phyloP scores from a whole-genome alignment of 179 eudicot species.

The Gypsophila paniculata region DNA sequence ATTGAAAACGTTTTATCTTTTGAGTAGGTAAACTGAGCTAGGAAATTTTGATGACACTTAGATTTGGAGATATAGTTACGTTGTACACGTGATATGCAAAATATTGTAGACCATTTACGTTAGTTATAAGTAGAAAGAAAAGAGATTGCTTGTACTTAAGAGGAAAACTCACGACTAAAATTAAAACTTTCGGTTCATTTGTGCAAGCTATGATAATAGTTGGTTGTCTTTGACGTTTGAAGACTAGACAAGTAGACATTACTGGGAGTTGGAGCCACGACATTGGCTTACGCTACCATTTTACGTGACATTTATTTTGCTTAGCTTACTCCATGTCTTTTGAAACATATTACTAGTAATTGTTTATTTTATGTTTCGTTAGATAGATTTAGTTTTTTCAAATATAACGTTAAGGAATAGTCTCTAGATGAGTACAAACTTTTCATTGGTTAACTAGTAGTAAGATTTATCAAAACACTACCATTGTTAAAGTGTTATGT shows the following conservation, averaged over 20 bases:
- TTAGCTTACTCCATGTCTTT: neutral
- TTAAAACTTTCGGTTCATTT: neutral
- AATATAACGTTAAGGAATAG: too few species aligned
- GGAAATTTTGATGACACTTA: neutral
- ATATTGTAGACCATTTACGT: too few species aligned
- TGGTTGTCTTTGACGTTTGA: conserved; percentile 6
- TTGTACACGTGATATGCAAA: conserved; percentile 3
- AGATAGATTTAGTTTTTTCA: too few species aligned
- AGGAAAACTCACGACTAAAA: neutral
- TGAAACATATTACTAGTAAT: too few species aligned
- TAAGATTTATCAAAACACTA: too few species aligned
- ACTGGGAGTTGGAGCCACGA: conserved; percentile 10
- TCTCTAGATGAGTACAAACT: too few species aligned
- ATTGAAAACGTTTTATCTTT: too few species aligned
- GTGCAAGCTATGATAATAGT: neutral
- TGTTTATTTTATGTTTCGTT: too few species aligned
- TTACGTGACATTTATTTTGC: neutral
- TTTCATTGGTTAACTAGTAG: too few species aligned
- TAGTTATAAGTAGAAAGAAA: neutral
- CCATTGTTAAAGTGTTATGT: too few species aligned
- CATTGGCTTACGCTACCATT: conserved; percentile 7
- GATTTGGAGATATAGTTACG: neutral
- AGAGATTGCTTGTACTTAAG: neutral
- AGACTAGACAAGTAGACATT: neutral
- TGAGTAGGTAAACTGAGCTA: neutral